phyloP scores from a whole-genome alignment of 2,329 filamentous ascomycete species.

The Aspergillus sp. region DNA sequence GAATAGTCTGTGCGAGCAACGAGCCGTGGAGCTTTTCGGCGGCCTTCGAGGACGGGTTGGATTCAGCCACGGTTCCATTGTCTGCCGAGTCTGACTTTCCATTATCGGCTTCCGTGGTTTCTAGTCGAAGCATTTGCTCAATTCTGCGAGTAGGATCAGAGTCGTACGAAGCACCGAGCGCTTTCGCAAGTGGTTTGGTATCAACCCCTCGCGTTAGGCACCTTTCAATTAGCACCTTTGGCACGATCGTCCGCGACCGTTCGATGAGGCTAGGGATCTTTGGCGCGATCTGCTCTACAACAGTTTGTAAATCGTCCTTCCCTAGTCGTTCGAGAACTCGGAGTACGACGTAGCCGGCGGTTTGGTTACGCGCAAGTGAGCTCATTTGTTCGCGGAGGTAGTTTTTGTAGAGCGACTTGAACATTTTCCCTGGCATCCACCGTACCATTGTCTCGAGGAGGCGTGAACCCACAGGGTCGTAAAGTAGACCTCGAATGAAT shows the following conservation, averaged over 20 bases:
- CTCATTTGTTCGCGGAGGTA: slow-evolving; percentile 79
- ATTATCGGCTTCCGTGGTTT: slow-evolving; percentile 50
- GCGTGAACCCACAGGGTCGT: slow-evolving; percentile 86
- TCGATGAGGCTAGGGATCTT: slow-evolving; percentile 72
- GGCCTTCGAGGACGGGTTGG: slow-evolving; percentile 39
- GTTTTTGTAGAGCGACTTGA: slow-evolving; percentile 81
- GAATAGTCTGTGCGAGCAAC: slow-evolving; percentile 76
- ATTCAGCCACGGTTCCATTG: slow-evolving; percentile 9
- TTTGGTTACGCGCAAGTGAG: slow-evolving; percentile 81
- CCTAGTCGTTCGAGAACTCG: slow-evolving; percentile 78
- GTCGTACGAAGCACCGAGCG: slow-evolving; percentile 59
- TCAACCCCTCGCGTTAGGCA: slow-evolving; percentile 68
- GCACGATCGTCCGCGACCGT: slow-evolving; percentile 72
- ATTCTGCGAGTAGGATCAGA: slow-evolving; percentile 53
- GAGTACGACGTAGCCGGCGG: slow-evolving; percentile 84
- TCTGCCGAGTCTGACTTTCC: slow-evolving; percentile 44
- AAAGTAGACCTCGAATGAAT: slow-evolving; percentile 84
- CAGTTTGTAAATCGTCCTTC: slow-evolving; percentile 78
- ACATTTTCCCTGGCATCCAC: slow-evolving; percentile 79
- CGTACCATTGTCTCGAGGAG: slow-evolving; percentile 84
- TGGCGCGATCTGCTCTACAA: slow-evolving; percentile 69
- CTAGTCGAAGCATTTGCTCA: slow-evolving; percentile 60
- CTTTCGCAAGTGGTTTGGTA: slow-evolving; percentile 54
- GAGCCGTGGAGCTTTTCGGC: slow-evolving; percentile 72
- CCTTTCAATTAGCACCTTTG: slow-evolving; percentile 80